phyloP scores from a whole-genome alignment of 257 asterid species.

The Dorcoceras hygrometricum region DNA sequence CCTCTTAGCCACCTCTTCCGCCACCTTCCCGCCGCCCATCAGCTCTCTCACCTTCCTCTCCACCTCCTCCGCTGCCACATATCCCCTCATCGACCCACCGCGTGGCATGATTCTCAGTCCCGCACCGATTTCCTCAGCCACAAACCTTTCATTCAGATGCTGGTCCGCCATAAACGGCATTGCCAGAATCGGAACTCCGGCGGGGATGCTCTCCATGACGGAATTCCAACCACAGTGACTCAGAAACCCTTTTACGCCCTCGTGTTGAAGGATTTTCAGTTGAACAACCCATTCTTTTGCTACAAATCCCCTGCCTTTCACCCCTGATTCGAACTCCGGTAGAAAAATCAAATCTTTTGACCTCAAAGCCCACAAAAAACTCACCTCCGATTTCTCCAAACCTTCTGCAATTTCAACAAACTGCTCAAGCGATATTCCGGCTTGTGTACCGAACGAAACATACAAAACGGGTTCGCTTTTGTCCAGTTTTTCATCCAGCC shows the following conservation, averaged over 20 bases:
- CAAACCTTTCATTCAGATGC: constrained; percentile 54
- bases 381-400: constrained; percentile 42
- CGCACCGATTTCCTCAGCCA: constrained; percentile 45
- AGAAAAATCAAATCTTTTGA: background rate
- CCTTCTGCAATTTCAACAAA: constrained; percentile 51
- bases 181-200: constrained; percentile 58
- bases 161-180: constrained; percentile 78
- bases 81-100: constrained; percentile 46
- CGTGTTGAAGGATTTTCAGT: constrained; percentile 41
- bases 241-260: constrained; percentile 45
- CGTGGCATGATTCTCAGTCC: constrained; percentile 51
- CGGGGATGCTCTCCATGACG: constrained; percentile 48
- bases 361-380: constrained; percentile 61
- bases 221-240: constrained; percentile 93
- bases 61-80: constrained; percentile 49
- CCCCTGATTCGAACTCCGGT: constrained; percentile 30
- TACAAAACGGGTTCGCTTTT: constrained; percentile 43
- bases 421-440: constrained; percentile 50
- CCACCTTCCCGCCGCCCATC: constrained; percentile 37
- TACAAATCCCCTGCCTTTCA: constrained; percentile 37
- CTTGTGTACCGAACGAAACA: constrained; percentile 79
- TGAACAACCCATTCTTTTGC: constrained; percentile 70
- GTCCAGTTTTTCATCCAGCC: constrained; percentile 42
- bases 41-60: constrained; percentile 48
- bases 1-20: constrained; percentile 42